Percentiles rank a stretch among this genome's conserved stretches.
Conservation (phyloP, 2,329 filamentous ascomycete species). For the Clonostachys chloroleuca region DNA sequence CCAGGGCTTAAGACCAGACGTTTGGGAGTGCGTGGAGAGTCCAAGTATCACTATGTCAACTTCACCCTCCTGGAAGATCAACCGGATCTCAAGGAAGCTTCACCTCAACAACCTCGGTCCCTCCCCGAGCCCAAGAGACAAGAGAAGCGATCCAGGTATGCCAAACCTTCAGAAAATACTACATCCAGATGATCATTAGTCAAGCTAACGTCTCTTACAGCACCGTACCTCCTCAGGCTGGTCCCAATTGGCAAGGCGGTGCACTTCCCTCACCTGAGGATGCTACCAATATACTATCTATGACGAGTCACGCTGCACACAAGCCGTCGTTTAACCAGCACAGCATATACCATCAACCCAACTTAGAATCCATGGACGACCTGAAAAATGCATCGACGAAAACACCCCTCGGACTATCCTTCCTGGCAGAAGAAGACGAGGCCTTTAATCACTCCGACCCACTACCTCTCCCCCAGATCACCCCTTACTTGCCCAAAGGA, state of each 20-base stretch:
- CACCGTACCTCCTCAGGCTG: conserved; percentile 22
- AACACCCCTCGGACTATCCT: conserved; percentile 54
- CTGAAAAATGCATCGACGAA: conserved; percentile 50
- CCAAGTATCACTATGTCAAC: conserved; percentile 93
- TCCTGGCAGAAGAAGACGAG: conserved; percentile 53
- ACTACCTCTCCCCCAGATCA: conserved; percentile 80
- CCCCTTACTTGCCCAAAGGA: conserved; percentile 71
- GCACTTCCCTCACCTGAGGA: conserved; percentile 20
- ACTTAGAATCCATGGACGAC: neutral
- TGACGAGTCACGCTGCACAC: neutral
- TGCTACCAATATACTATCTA: conserved; percentile 7
- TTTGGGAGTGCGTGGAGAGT: conserved; percentile 90
- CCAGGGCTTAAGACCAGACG: conserved; percentile 90
- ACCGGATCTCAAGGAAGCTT: neutral
- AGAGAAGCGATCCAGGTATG: neutral
- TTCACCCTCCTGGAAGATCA: conserved; percentile 55
- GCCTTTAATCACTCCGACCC: conserved; percentile 56
- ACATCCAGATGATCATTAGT: neutral
- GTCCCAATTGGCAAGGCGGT: conserved; percentile 12
- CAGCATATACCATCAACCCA: too few relatives aligned
- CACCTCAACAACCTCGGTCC: neutral
- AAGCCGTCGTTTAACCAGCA: neutral
- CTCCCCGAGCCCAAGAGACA: neutral
- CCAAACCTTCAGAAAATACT: conserved; percentile 37
- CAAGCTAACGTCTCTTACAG: conserved; percentile 11